These are phyloP conservation scores for Wakefieldia striispora DNA, from an alignment of 768 basidiomycete genomes.

Conservation along the genomic window DNA sequence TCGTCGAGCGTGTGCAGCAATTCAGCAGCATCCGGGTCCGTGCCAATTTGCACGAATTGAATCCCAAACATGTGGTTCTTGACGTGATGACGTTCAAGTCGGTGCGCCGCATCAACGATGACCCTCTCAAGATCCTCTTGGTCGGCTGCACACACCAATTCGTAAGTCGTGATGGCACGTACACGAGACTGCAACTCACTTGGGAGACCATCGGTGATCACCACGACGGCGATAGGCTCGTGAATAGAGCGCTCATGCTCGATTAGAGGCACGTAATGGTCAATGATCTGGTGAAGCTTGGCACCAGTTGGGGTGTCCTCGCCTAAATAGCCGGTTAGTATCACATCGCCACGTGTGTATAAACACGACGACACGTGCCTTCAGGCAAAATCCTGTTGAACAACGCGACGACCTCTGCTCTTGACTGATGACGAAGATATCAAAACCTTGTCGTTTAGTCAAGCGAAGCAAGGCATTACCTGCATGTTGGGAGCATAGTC, in stretches of 20 bases:
- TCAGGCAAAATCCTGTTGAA: slow-evolving; percentile 26
- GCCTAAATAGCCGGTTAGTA: slow-evolving; percentile 8
- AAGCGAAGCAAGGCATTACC: slow-evolving; percentile 5
- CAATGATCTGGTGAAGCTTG: slow-evolving; percentile 36
- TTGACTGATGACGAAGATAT: slow-evolving; percentile 14
- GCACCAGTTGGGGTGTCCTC: slow-evolving; percentile 39
- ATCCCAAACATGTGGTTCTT: slow-evolving; percentile 42
- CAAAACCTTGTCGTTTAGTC: too few species aligned
- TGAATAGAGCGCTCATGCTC: slow-evolving; percentile 29
- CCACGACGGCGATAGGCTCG: slow-evolving; percentile 36
- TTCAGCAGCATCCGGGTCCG: slow-evolving; percentile 35
- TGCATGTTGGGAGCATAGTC: slow-evolving; percentile 30
- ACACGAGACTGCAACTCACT: slow-evolving; percentile 27
- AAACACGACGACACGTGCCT: slow-evolving; percentile 9
- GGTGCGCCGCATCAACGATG: slow-evolving; percentile 37
- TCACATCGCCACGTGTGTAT: background rate
- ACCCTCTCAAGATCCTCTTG: slow-evolving; percentile 25
- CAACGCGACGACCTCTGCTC: slow-evolving; percentile 18
- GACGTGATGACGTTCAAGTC: slow-evolving; percentile 36
- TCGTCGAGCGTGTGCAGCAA: slow-evolving; percentile 41
- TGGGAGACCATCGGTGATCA: slow-evolving; percentile 41
- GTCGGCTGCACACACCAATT: slow-evolving; percentile 24
- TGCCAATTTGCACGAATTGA: slow-evolving; percentile 48
- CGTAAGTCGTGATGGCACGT: background rate
- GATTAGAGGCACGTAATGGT: slow-evolving; percentile 34